Evolutionary conservation across 2,329 filamentous ascomycete genomes (phyloP).

Genomic region (Fusarium euwallaceae): DNA sequence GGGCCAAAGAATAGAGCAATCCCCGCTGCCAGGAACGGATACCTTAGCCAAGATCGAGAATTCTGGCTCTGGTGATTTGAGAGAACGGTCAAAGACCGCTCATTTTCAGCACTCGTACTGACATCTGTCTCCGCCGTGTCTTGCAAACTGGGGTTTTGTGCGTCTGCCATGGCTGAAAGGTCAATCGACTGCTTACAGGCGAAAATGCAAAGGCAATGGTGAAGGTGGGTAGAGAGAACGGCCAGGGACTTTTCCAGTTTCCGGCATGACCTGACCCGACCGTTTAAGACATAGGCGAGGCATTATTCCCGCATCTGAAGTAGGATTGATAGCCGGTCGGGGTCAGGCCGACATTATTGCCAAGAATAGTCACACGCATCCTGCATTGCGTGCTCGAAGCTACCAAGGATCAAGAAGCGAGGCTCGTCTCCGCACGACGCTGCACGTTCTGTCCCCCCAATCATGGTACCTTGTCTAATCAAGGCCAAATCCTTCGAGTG

Average conservation of each 20-base stretch:
- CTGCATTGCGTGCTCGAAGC: neutral
- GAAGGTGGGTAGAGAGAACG: neutral
- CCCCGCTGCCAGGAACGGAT: slow-evolving; percentile 7
- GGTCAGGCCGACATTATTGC: neutral
- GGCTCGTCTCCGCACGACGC: neutral
- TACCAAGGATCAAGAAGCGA: neutral
- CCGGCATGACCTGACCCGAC: too few species aligned
- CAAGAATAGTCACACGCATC: neutral
- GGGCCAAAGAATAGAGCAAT: slow-evolving; percentile 15
- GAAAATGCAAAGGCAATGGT: neutral
- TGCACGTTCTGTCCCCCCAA: neutral
- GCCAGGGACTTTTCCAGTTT: too few species aligned
- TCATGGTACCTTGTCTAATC: neutral
- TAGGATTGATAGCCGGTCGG: neutral
- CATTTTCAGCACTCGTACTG: neutral
- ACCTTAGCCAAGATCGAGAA: neutral
- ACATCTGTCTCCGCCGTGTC: neutral
- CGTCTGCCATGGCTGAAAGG: neutral
- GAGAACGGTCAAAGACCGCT: neutral
- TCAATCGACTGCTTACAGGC: neutral
- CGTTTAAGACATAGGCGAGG: neutral
- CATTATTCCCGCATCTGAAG: neutral
- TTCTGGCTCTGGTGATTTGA: neutral
- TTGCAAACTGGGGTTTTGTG: neutral
- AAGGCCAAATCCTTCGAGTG: neutral